These are phyloP conservation scores for Xylariaceae sp. DNA, from an alignment of 2,329 filamentous ascomycete genomes.

Conservation along the genomic window DNA sequence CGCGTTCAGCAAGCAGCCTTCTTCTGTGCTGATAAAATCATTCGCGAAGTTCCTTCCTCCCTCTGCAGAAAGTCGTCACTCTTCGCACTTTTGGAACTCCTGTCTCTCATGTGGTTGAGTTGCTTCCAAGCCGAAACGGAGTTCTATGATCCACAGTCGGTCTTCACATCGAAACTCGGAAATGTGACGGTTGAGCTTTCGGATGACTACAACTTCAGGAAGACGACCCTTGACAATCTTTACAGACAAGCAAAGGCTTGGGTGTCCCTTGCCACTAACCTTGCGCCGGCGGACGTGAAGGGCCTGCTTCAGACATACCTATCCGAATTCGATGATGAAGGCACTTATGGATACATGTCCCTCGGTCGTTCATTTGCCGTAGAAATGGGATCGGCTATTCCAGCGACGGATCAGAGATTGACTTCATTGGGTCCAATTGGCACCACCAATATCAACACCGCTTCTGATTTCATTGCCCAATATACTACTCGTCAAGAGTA, in stretches of 20 bases:
- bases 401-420: conserved; percentile 78
- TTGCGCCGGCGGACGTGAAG: conserved; percentile 90
- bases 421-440: conserved; percentile 73
- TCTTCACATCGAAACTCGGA: conserved; percentile 70
- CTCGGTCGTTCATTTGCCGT: conserved; percentile 90
- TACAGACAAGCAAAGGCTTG: conserved; percentile 72
- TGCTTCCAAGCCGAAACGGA: conserved; percentile 94
- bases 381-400: conserved; percentile 84
- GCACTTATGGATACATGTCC: conserved; percentile 84
- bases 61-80: conserved; percentile 86
- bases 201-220: conserved; percentile 81
- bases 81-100: conserved; percentile 84
- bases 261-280: conserved; percentile 73
- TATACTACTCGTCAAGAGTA: conserved; percentile 97
- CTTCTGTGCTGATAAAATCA: conserved; percentile 76
- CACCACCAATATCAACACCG: conserved; percentile 75
- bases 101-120: conserved; percentile 92
- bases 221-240: conserved; percentile 70
- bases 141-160: conserved; percentile 80
- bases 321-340: conserved; percentile 89
- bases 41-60: conserved; percentile 78
- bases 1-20: conserved; percentile 86
- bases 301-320: conserved; percentile 93
- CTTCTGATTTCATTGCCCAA: conserved; percentile 92
- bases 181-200: conserved; percentile 85